A percentile compares a stretch with the other conserved stretches of the same genome.
phyloP scores from a whole-genome alignment of 805 yeast species.

The Saccharomycopsis sp. region DNA sequence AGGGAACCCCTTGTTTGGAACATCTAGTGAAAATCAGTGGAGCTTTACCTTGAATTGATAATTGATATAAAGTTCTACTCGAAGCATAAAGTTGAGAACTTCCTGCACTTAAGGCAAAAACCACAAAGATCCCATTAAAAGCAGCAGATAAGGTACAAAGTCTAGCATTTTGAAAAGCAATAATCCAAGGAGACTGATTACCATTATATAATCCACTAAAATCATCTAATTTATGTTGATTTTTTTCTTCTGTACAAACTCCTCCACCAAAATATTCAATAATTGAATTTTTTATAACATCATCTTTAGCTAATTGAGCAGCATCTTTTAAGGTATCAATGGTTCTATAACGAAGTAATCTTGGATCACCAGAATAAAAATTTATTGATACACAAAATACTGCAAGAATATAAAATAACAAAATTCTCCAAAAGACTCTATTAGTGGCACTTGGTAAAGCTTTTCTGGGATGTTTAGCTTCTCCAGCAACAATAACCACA shows the following conservation, averaged over 20 bases:
- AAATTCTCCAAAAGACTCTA: constrained; percentile 61
- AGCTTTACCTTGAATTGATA: constrained; percentile 46
- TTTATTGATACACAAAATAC: constrained; percentile 64
- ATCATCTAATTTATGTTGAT: constrained; percentile 1
- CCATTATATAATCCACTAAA: constrained; percentile 28
- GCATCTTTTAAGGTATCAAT: not conserved
- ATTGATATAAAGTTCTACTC: constrained; percentile 45
- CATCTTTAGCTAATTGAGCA: not conserved
- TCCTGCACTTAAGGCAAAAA: constrained; percentile 48
- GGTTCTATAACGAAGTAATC: constrained; percentile 43
- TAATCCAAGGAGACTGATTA: constrained; percentile 51
- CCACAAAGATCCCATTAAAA: constrained; percentile 40
- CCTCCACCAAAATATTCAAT: constrained; percentile 10
- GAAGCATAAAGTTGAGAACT: constrained; percentile 50
- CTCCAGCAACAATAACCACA: constrained; percentile 79
- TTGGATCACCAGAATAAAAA: constrained; percentile 70
- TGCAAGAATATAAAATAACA: constrained; percentile 55
- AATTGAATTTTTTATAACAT: constrained; percentile 8
- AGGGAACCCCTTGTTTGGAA: constrained; percentile 61
- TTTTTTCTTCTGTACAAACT: constrained; percentile 1
- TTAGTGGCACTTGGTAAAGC: constrained; percentile 75
- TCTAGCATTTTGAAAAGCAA: constrained; percentile 45
- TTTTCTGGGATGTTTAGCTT: constrained; percentile 67
- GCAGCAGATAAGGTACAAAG: constrained; percentile 38
- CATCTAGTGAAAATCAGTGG: constrained; percentile 54